These are phyloP conservation scores for Nasturtium officinale DNA, from an alignment of 345 rosid species.

Conservation along the genomic window DNA sequence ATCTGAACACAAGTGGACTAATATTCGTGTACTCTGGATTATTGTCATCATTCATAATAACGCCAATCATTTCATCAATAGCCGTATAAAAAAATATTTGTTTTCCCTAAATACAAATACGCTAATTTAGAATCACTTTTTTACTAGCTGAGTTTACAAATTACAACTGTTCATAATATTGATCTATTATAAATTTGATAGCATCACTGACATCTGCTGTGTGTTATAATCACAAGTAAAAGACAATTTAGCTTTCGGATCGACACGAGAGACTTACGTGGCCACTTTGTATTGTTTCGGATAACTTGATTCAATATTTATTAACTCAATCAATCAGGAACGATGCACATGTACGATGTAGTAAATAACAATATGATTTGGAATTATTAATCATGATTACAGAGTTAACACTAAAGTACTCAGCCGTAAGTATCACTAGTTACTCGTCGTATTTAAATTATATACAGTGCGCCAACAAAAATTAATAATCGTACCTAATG, in stretches of 20 bases:
- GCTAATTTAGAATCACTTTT: neutral
- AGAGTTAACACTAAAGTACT: constrained; percentile 1
- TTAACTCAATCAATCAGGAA: constrained; percentile 35
- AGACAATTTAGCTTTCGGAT: neutral
- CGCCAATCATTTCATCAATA: constrained; percentile 13
- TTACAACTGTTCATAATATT: constrained; percentile 12
- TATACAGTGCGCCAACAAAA: constrained; percentile 8
- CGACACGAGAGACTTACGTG: constrained; percentile 43
- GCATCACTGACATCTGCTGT: neutral
- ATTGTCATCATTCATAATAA: constrained; percentile 9
- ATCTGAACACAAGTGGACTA: neutral
- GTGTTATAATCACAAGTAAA: neutral
- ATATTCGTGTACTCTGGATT: neutral
- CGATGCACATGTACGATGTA: constrained; percentile 28
- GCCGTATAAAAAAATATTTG: neutral
- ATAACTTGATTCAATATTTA: neutral
- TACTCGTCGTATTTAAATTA: neutral
- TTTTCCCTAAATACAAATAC: neutral
- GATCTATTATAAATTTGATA: neutral
- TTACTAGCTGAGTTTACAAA: neutral
- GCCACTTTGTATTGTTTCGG: neutral
- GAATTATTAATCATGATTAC: constrained; percentile 21
- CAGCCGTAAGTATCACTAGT: neutral
- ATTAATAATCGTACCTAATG: neutral
- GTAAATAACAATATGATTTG: constrained; percentile 9